Conservation (phyloP, 768 basidiomycete species). For the Hygrophoropsis aurantiaca region DNA sequence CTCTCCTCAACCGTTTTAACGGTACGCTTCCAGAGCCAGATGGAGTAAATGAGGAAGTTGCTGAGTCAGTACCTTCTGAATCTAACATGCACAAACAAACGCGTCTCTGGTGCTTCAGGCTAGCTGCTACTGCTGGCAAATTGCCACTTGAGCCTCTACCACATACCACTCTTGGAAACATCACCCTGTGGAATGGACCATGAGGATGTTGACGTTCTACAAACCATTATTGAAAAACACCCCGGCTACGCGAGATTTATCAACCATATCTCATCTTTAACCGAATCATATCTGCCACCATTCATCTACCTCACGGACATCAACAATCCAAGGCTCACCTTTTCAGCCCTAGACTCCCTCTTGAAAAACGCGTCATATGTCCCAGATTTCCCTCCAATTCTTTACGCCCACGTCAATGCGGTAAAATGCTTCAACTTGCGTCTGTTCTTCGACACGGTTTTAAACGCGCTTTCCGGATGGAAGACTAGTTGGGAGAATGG, state of each 20-base stretch:
- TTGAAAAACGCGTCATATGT: slow-evolving; percentile 13
- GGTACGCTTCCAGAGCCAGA: no score
- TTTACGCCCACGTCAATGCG: slow-evolving; percentile 51
- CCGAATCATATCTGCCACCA: slow-evolving; percentile 47
- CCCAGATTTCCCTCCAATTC: slow-evolving; percentile 23
- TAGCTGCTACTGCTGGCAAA: no score
- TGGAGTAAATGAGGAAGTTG: neutral
- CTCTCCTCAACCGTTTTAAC: no score
- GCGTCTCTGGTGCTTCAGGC: no score
- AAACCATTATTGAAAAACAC: slow-evolving; percentile 6
- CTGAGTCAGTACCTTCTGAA: slow-evolving; percentile 9
- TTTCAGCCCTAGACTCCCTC: slow-evolving; percentile 38
- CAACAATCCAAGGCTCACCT: slow-evolving; percentile 45
- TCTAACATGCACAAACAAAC: slow-evolving; percentile 15
- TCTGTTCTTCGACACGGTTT: slow-evolving; percentile 62
- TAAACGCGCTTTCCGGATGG: slow-evolving; percentile 62
- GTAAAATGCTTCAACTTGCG: slow-evolving; percentile 61
- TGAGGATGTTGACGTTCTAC: neutral
- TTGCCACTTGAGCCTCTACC: no score
- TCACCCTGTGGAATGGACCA: neutral
- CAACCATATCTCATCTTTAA: slow-evolving; percentile 26
- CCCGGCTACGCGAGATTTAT: slow-evolving; percentile 25
- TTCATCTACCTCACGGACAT: slow-evolving; percentile 72
- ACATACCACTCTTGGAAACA: no score
- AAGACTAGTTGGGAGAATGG: slow-evolving; percentile 58